Conservation (phyloP, 805 yeast species). For the Starmerella bombi region DNA sequence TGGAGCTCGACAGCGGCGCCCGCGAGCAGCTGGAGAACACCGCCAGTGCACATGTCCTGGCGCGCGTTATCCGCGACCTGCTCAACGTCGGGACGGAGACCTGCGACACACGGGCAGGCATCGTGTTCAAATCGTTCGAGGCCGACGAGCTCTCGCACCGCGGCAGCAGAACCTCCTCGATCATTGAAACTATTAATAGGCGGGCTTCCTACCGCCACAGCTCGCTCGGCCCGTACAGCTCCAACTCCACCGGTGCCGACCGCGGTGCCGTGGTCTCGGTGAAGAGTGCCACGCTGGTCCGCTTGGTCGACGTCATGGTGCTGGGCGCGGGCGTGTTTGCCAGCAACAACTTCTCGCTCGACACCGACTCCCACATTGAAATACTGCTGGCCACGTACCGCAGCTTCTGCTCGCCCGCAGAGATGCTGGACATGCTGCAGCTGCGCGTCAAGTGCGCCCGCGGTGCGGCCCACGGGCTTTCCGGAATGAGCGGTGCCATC, state of each 20-base stretch:
- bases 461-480: conserved; percentile 35
- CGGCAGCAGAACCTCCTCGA: conserved; percentile 27
- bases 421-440: conserved; percentile 40
- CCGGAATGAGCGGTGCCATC: background rate
- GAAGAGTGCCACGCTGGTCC: conserved; percentile 61
- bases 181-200: conserved; percentile 35
- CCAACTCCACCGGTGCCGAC: background rate
- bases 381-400: conserved; percentile 60
- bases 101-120: conserved; percentile 41
- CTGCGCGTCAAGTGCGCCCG: conserved; percentile 49
- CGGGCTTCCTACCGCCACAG: conserved; percentile 17
- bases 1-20: conserved; percentile 33
- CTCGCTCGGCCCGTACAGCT: background rate
- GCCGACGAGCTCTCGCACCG: conserved; percentile 28
- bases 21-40: conserved; percentile 26
- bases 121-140: conserved; percentile 45
- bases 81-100: conserved; percentile 48
- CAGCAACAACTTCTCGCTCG: conserved; percentile 33
- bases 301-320: conserved; percentile 66
- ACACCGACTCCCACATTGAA: conserved; percentile 48
- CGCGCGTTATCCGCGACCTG: conserved; percentile 47
- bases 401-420: conserved; percentile 47
- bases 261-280: conserved; percentile 32
- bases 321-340: conserved; percentile 52
- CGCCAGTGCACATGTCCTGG: conserved; percentile 34